Conservation (phyloP, 2,329 filamentous ascomycete species). For the Aspergillus pseudoglaucus region DNA sequence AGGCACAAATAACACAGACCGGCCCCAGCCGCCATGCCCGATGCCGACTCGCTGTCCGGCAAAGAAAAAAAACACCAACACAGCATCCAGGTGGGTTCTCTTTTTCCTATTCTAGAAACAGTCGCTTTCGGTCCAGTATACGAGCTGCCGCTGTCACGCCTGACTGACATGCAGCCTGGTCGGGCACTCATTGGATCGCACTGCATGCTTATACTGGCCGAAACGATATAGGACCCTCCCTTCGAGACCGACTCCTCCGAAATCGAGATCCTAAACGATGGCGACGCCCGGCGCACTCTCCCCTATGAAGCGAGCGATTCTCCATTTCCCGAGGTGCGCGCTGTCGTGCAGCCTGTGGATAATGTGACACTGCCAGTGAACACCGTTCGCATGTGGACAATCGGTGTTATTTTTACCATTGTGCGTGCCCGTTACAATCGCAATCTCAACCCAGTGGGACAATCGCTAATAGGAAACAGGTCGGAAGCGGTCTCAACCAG, state of each 20-base stretch:
- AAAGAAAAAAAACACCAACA: neutral
- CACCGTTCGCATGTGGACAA: constrained; percentile 33
- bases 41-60: constrained; percentile 2
- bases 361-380: constrained; percentile 26
- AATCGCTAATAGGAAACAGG: constrained; percentile 8
- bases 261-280: constrained; percentile 22
- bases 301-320: constrained; percentile 32
- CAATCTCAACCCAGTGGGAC: neutral
- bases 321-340: constrained; percentile 34
- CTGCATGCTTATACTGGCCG: neutral
- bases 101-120: neutral
- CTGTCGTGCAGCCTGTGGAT: constrained; percentile 28
- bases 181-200: neutral
- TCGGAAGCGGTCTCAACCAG: constrained; percentile 33
- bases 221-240: constrained; percentile 8
- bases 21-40: neutral
- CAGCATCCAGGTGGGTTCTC: constrained; percentile 6
- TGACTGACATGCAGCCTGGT: neutral
- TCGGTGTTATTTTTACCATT: constrained; percentile 33
- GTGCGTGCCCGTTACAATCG: constrained; percentile 8
- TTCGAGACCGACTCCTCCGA: constrained; percentile 9
- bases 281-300: constrained; percentile 26
- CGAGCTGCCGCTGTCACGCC: neutral
- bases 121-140: neutral
- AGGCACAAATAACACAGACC: neutral